phyloP scores from a whole-genome alignment of 116 monocot genomes.

The Phalaenopsis hybrid region DNA sequence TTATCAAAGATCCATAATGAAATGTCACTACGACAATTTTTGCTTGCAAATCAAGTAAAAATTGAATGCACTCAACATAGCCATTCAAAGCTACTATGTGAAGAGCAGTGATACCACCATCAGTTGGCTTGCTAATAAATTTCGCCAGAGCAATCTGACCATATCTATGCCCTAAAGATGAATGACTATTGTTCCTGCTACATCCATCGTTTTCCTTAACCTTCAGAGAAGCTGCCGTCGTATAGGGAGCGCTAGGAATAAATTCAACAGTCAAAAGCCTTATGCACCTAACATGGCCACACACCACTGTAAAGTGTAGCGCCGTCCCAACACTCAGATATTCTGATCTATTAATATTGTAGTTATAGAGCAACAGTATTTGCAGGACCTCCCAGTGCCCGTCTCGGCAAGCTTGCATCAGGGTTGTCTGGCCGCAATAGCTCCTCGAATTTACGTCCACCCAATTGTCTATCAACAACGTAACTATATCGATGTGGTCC shows the following conservation, averaged over 20 bases:
- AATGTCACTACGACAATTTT: slow-evolving; percentile 67
- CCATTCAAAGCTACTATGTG: slow-evolving; percentile 89
- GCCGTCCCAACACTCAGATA: slow-evolving; percentile 88
- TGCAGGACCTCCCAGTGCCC: slow-evolving; percentile 95
- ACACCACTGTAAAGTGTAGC: slow-evolving; percentile 79
- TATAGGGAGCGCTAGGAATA: slow-evolving; percentile 51
- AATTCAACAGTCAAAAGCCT: slow-evolving; percentile 76
- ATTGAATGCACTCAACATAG: slow-evolving; percentile 78
- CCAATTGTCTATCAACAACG: slow-evolving; percentile 74
- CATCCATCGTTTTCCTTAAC: slow-evolving; percentile 2
- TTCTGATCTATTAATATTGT: slow-evolving; percentile 77
- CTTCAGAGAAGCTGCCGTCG: slow-evolving; percentile 7
- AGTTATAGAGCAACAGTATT: slow-evolving; percentile 62
- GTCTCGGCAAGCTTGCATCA: slow-evolving; percentile 96
- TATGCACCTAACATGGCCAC: slow-evolving; percentile 72
- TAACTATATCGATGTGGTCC: slow-evolving; percentile 87
- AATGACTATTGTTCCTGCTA: slow-evolving; percentile 21
- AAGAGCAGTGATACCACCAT: slow-evolving; percentile 89
- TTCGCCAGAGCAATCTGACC: slow-evolving; percentile 44
- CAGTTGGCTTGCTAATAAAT: slow-evolving; percentile 76
- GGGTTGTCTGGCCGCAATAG: slow-evolving; percentile 93
- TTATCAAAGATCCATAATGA: slow-evolving; percentile 72
- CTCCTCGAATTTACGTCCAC: slow-evolving; percentile 88
- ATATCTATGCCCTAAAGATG: slow-evolving; percentile 24
- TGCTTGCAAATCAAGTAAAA: slow-evolving; percentile 85